Conservation (phyloP, 75 land plant species). For the Sequoia sempervirens region DNA sequence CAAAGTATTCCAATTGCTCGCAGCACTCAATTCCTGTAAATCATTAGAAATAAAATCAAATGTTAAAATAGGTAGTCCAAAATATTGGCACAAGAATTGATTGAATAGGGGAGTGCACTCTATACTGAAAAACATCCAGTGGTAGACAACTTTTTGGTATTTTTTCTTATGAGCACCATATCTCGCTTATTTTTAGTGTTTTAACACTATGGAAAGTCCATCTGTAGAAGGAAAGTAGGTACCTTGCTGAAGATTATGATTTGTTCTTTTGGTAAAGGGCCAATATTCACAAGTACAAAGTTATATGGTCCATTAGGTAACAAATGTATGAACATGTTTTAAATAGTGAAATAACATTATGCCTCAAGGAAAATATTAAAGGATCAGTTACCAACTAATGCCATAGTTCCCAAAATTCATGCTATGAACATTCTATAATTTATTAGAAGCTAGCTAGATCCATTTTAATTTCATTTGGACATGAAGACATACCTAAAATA, state of each 20-base stretch:
- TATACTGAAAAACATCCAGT: neutral
- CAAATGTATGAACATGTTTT: neutral
- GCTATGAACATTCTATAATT: neutral
- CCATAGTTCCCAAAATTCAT: neutral
- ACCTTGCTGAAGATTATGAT: neutral
- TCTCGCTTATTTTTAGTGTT: neutral
- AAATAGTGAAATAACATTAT: neutral
- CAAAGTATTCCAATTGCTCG: slow-evolving; percentile 89
- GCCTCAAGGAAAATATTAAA: neutral
- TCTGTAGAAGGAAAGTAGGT: neutral
- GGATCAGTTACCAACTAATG: neutral
- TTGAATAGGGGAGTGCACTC: neutral
- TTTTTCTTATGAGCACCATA: no score
- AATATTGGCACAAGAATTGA: neutral
- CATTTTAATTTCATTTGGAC: neutral
- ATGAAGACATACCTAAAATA: slow-evolving; percentile 59
- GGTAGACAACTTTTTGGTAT: no score
- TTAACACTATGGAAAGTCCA: neutral
- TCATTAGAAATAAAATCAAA: neutral
- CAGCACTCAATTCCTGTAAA: slow-evolving; percentile 71
- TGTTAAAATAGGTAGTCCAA: neutral
- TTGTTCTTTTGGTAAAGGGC: neutral
- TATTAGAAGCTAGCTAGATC: neutral
- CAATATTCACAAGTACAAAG: neutral
- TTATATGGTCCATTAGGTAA: neutral